phyloP scores from a whole-genome alignment of 2,329 filamentous ascomycete species.

The Aspergillus sp. region DNA sequence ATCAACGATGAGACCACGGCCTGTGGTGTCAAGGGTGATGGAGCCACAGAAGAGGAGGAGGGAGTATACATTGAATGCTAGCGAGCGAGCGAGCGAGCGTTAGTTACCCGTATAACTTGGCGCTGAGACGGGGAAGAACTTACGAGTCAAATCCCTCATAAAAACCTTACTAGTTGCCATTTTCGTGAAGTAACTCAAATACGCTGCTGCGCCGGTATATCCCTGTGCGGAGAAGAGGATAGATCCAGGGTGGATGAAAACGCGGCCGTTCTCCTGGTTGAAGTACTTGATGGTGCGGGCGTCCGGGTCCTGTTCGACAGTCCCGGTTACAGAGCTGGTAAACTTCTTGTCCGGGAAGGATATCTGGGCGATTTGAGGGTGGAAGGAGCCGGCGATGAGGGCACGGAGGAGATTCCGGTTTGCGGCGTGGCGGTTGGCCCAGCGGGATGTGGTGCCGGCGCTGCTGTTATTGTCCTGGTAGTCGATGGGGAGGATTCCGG shows the following conservation, averaged over 20 bases:
- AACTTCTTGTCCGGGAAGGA: conserved; percentile 96
- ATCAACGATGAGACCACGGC: conserved; percentile 80
- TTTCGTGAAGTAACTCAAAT: conserved; percentile 83
- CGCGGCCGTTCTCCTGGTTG: conserved; percentile 71
- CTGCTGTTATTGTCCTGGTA: conserved; percentile 22
- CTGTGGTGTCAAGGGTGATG: conserved; percentile 78
- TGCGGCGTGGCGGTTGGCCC: conserved; percentile 23
- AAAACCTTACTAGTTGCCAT: conserved; percentile 91
- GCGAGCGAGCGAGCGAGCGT: background rate
- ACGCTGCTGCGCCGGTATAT: conserved; percentile 66
- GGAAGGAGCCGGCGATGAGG: conserved; percentile 64
- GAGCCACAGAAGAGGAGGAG: conserved; percentile 80
- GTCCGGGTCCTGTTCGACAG: conserved; percentile 88
- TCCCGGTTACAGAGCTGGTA: conserved; percentile 73
- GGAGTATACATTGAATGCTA: conserved; percentile 75
- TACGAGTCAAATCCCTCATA: conserved; percentile 80
- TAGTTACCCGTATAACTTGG: background rate
- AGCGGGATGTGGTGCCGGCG: conserved; percentile 33
- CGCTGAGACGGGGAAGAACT: conserved; percentile 29
- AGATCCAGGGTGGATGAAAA: conserved; percentile 87
- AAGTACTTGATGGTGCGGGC: conserved; percentile 89
- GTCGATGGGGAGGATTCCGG: conserved; percentile 62
- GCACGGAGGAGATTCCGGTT: conserved; percentile 54
- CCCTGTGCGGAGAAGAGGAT: conserved; percentile 75
- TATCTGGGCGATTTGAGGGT: conserved; percentile 83